Conservation (phyloP, 1,284 basidiomycete species). For the Filobasidium uniguttulatum region DNA sequence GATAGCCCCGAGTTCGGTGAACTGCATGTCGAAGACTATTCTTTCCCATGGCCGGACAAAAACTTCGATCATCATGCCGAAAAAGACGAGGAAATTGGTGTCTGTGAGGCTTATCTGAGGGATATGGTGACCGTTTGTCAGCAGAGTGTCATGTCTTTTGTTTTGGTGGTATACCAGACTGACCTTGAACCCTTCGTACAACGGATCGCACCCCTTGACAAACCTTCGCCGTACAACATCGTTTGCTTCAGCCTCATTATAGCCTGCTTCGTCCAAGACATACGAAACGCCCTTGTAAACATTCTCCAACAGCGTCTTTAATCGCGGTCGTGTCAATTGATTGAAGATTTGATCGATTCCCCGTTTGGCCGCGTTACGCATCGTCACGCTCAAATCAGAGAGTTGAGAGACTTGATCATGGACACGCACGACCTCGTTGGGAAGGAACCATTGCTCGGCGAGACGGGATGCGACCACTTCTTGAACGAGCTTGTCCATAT, state of each 20-base stretch:
- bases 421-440: constrained; percentile 41
- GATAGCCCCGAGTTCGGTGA: constrained; percentile 93
- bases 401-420: constrained; percentile 25
- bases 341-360: constrained; percentile 91
- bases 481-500: constrained; percentile 64
- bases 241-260: constrained; percentile 66
- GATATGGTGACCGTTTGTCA: background rate
- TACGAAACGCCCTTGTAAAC: constrained; percentile 83
- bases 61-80: constrained; percentile 68
- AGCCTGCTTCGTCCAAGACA: constrained; percentile 73
- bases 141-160: too few relatives aligned
- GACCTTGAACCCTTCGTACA: constrained; percentile 75
- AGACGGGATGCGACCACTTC: constrained; percentile 50
- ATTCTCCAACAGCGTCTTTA: constrained; percentile 70
- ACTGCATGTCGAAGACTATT: constrained; percentile 62
- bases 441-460: constrained; percentile 57
- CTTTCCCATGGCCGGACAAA: constrained; percentile 90
- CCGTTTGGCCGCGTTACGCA: constrained; percentile 54
- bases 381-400: constrained; percentile 43
- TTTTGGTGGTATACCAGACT: constrained; percentile 16
- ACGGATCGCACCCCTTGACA: constrained; percentile 61
- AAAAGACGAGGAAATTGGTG: constrained; percentile 71
- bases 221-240: constrained; percentile 81
- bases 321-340: constrained; percentile 69
- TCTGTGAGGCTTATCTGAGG: constrained; percentile 68